Base-by-base conservation (phyloP, 306 rosid species). In the Malus fusca region DNA sequence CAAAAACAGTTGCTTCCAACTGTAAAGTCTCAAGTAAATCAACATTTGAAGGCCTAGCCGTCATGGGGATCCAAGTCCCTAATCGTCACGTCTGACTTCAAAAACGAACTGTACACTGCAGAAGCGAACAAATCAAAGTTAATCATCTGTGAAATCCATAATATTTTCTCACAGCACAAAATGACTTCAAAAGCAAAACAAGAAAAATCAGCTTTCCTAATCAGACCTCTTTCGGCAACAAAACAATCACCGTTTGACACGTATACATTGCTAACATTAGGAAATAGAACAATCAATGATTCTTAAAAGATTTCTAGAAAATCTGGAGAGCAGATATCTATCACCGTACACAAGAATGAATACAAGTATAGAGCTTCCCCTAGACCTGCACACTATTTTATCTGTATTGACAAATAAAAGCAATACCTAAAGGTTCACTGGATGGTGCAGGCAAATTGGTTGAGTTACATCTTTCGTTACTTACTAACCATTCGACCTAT, bases 21-120 rank as follows among this genome's bases (percentile, higher is more conserved):
- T 22, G 53, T 72, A 33, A 28, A 30, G 55, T 48, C 55, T 48
- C 55, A 48, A 15, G 21, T 4, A 48, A 26, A 35, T 35, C 25
- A 66, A 66, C 66, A 46, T 21, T 23, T 42, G 5, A 42, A 14
- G 37, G 58, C 14, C 77, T 86, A 68, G 9, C 75, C 86, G 60
- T 90, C 95, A 55, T 88, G 92, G 35, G 35, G 85, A 78, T 89
- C 97, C 67, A 84, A 84, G 84, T 91, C 92, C 83, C 69, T 89
- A 37, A 89, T 60, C 84, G 89, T 92, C 86, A 89, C 92, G 69
- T 88, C 93, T 1, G 92, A 78, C 90, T 93, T 85, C 81, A 84
- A 90, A 51, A 42, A 85, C 82, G n/a, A 88, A 89, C 21, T 67
- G 84, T 79, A 89, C 70, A 28, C 98, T 92, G 96, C 59, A 79